Percentiles rank a stretch among this genome's conserved stretches.
phyloP scores from a whole-genome alignment of 495 filamentous ascomycete species.

The Lepidopterella palustris region DNA sequence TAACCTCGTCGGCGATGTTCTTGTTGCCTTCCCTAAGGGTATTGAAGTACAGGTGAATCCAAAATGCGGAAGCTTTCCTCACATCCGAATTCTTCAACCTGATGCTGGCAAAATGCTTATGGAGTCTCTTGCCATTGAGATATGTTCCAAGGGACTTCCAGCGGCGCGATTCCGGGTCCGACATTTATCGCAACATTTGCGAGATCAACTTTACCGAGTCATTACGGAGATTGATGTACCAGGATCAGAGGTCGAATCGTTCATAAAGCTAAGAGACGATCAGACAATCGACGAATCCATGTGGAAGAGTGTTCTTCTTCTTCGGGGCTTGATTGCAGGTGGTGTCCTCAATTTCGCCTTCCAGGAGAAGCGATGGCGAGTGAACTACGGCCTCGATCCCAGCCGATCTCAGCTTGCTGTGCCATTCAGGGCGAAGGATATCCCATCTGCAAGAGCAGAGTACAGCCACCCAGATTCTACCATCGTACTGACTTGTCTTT shows the following conservation, averaged over 20 bases:
- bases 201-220: conserved; percentile 41
- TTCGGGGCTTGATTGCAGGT: conserved; percentile 55
- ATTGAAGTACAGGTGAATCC: conserved; percentile 36
- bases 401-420: conserved; percentile 55
- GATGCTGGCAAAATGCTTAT: conserved; percentile 36
- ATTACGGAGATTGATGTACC: conserved; percentile 35
- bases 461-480: conserved; percentile 69
- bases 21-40: conserved; percentile 28
- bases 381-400: conserved; percentile 58
- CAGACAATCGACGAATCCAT: conserved; percentile 36
- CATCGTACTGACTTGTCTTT: conserved; percentile 60
- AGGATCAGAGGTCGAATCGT: conserved; percentile 30
- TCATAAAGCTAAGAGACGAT: conserved; percentile 31
- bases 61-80: conserved; percentile 38
- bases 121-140: conserved; percentile 26
- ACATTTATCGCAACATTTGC: conserved; percentile 35
- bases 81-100: conserved; percentile 40
- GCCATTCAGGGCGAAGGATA: conserved; percentile 66
- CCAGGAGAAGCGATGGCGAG: conserved; percentile 55
- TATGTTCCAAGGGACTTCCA: conserved; percentile 39
- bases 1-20: conserved; percentile 24
- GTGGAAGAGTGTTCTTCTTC: conserved; percentile 44
- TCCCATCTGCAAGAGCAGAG: conserved; percentile 55
- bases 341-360: conserved; percentile 52
- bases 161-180: conserved; percentile 38